phyloP scores from a whole-genome alignment of 441 rosid genomes.

The Populus hybrid region DNA sequence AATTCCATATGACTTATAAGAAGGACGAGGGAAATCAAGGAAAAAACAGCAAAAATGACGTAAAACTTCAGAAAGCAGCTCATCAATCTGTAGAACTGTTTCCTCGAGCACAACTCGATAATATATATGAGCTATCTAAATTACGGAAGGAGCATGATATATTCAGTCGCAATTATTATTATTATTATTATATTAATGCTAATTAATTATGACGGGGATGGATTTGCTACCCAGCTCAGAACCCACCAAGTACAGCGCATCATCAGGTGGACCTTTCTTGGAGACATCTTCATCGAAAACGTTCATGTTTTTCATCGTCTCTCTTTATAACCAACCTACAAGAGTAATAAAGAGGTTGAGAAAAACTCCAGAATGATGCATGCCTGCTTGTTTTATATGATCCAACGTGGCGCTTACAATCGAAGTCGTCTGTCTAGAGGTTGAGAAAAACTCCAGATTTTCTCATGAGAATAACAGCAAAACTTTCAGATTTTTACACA shows the following conservation, averaged over 20 bases:
- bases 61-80: background rate
- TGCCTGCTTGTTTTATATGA: background rate
- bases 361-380: background rate
- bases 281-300: background rate
- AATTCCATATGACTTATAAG: background rate
- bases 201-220: background rate
- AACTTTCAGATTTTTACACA: background rate
- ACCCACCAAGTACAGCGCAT: background rate
- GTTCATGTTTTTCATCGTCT: background rate
- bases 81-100: background rate
- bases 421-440: background rate
- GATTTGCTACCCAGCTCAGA: background rate
- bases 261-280: background rate
- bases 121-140: background rate
- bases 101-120: too few species aligned
- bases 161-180: background rate
- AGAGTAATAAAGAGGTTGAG: background rate
- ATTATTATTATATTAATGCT: too few species aligned
- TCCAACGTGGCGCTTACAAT: background rate
- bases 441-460: background rate
- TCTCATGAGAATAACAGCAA: background rate
- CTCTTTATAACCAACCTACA: background rate
- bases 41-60: background rate
- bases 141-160: background rate
- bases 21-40: background rate